Base-by-base conservation (phyloP, 2,329 filamentous ascomycete species). In the Sarocladium brachiariae region DNA sequence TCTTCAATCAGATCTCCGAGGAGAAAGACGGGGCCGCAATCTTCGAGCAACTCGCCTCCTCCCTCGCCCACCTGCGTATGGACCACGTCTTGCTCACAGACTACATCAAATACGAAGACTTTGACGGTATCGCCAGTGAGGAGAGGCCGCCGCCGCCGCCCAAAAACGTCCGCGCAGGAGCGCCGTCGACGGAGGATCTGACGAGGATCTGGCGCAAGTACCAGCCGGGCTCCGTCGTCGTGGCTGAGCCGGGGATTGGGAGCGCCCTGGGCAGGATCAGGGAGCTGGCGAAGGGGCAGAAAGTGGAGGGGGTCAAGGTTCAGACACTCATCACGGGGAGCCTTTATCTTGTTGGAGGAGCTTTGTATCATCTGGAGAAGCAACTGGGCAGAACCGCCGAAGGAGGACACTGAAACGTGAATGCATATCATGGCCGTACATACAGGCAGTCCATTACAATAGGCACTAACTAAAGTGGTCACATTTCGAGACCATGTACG, bases 31-130 rank as follows among this genome's bases (percentile, higher is more conserved):
- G 38, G 10, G 11, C 39, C n/a, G 24, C 5, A 3, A 38, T 51
- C 4, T 35, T 51, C 27, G 16, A 34, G 14, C 30, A 27, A 5
- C 19, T 51, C 16, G 49, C 49, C 24, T 16, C 37, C 2, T 51
- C 50, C 11, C 48, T 50, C 41, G 13, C 14, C 19, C 24, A 25
- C 47, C 31, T 52, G 19, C 27, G 49, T 43, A 34, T 46, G 39
- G 38, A 53, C 46, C 45, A 53, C 43, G 49, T 51, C 30, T 19
- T 51, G 25, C 31, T 51, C 9, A 37, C 46, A 49, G 46, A 49
- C 33, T 49, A 49, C 33, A n/a, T 35, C 21, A 49, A 49, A 25
- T 49, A 37, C 19, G 30, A 49, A 25, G 46, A 35, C 31, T 37
- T 49, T n/a, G 31, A 49, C 33, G 46, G 46, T 11, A 18, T 37